These are phyloP conservation scores for Endogone sp. DNA, from an alignment of 192 early-diverging fungal genomes.

Conservation along the genomic window DNA sequence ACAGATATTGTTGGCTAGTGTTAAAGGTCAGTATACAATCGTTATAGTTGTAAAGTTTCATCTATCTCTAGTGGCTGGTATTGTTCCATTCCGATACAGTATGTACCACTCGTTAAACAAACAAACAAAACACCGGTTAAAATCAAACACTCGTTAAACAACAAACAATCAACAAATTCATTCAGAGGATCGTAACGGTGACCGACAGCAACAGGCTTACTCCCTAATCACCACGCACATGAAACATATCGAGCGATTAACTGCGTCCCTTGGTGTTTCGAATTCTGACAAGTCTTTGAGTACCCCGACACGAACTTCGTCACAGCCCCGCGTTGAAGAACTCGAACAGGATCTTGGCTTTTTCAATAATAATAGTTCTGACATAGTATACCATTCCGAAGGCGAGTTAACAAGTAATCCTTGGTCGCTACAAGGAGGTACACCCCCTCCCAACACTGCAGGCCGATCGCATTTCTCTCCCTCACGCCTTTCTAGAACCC, in stretches of 20 bases:
- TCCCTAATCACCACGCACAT: constrained; percentile 25
- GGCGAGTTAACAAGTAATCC: constrained; percentile 25
- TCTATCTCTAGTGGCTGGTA: too few species aligned
- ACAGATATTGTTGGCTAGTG: constrained; percentile 54
- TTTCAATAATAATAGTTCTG: constrained; percentile 15
- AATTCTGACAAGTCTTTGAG: too few species aligned
- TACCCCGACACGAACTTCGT: too few species aligned
- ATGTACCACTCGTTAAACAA: too few species aligned
- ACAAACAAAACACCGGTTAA: too few species aligned
- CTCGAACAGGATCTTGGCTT: constrained; percentile 36
- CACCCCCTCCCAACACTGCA: not conserved
- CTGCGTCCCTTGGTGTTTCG: not conserved
- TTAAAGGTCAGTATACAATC: constrained; percentile 50
- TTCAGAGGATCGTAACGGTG: constrained; percentile 50
- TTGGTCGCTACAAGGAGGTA: constrained; percentile 18
- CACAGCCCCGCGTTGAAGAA: constrained; percentile 25
- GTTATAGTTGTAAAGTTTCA: too few species aligned
- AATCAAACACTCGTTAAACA: too few species aligned
- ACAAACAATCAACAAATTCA: too few species aligned
- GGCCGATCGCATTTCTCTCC: constrained; percentile 2
- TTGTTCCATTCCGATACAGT: too few species aligned
- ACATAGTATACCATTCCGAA: constrained; percentile 19
- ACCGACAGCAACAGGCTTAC: constrained; percentile 47
- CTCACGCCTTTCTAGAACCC: constrained; percentile 1
- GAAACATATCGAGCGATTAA: not conserved